Base-by-base conservation (phyloP, 2,329 filamentous ascomycete species). In the Dendrostoma leiphaemia region DNA sequence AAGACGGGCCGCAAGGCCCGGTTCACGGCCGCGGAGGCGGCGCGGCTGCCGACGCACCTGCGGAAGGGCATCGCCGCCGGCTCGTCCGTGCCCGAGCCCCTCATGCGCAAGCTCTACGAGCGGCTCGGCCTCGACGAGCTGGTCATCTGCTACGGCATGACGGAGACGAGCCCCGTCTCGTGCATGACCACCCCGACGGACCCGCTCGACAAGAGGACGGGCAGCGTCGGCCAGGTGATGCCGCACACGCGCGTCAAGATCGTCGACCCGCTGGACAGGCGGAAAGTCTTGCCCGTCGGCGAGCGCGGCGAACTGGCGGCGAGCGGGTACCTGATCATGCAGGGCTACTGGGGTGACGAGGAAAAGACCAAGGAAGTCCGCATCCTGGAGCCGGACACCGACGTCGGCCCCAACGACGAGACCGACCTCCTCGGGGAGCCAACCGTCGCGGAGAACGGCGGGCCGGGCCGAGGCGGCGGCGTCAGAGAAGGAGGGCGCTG, bases 131-230 rank as follows among this genome's bases (percentile, higher is more conserved):
- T 97, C 17, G 82, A 80, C 0, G 89, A 96, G 53, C 73, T 97
- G 21, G 93, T 92, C 0, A 97, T 96, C 60, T 96, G 92, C 76
- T 97, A 97, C 69, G 92, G 92, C 58, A 96, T 96, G 91, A 97
- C 92, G 1, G 92, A 97, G 72, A 97, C 92, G 1, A 81, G 79
- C 46, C 88, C 88, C 37, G 88, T 90, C 64, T 78, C 82, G 76
- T 83, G 82, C 60, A 96, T 96, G 91, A 96, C 92, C 0, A 77
- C 83, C 0, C 92, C 90, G 0, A 72, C 81, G 17, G 91, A 96
- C 65, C 85, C 90, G 0, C 74, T 90, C 3, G 80, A 80, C 34
- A 89, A 88, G 70, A 80, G 91, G 37, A 88, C 90, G 48, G 79
- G 83, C 35, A 88, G 83, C 3, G 90, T 97, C 1, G 94, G 94